Base-by-base conservation (phyloP, 192 early-diverging fungal species). In the Coemansia sp. region DNA sequence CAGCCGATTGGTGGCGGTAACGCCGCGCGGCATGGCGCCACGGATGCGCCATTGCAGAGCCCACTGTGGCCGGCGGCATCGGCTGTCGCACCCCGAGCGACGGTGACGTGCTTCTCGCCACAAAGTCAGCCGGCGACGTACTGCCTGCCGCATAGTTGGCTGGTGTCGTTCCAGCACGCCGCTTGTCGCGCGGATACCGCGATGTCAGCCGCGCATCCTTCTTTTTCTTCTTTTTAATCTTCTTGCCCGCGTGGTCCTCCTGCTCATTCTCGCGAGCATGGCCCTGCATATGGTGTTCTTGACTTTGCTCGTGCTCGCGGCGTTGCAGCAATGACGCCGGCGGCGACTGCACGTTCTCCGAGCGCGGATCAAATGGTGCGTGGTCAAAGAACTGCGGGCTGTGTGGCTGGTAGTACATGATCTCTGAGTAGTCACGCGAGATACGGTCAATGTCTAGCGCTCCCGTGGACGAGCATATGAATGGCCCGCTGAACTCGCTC, bases 401-500 rank as follows among this genome's bases (percentile, higher is more conserved):
- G 31, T 29, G 62, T 1, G 47, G 32, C 27, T 38, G 43, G n/a
- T 46, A 33, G 23, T 53, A 51, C 14, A 31, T 58, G 47, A 18
- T 18, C 30, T 73, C 71, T 1, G 57, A 59, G 18, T 56, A 47
- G 12, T 67, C 61, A 8, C 47, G 54, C n/a, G 63, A 67, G 5
- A 49, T 38, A 5, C 60, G 16, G 18, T 59, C 62, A 0, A 14
- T 33, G n/a, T 64, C 62, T 11, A 62, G n/a, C 4, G 53, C 55
- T 16, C 64, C 64, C 11, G 44, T 56, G 4, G 71, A 59, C n/a
- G 71, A 63, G 64, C 58, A 62, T 6, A 73, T 61, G 11, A 60
- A 48, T 0, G 71, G 62, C 1, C 62, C 65, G 27, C 75, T 62
- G 21, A 71, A 67, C 48, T 77, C 75, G 58, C 75, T 77, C 11